phyloP scores from a whole-genome alignment of 2,329 filamentous ascomycete genomes.

The Verruconis gallopava region DNA sequence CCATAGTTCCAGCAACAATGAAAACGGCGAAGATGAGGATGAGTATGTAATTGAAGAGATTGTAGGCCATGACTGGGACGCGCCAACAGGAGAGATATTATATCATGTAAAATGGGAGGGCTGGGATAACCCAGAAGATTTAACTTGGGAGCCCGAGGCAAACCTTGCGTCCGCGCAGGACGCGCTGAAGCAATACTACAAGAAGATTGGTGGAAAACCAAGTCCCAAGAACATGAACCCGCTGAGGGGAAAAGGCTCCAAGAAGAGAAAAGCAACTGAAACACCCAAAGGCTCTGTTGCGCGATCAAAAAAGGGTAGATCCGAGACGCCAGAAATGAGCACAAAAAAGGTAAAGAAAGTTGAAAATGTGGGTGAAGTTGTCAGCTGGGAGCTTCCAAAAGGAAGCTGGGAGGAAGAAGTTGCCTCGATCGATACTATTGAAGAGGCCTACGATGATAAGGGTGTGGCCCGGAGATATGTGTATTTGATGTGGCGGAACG shows the following conservation, averaged over 20 bases:
- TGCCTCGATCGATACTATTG: slow-evolving; percentile 55
- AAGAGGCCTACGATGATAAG: slow-evolving; percentile 39
- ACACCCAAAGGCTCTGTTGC: slow-evolving; percentile 12
- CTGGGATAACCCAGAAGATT: slow-evolving; percentile 54
- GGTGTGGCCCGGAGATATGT: slow-evolving; percentile 45
- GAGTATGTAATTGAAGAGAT: slow-evolving; percentile 64
- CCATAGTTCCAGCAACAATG: slow-evolving; percentile 15
- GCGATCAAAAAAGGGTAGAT: background rate
- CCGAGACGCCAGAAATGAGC: slow-evolving; percentile 13
- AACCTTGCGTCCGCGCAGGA: slow-evolving; percentile 46
- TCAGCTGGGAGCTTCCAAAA: slow-evolving; percentile 52
- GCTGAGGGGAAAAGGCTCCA: slow-evolving; percentile 17
- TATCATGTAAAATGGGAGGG: slow-evolving; percentile 76
- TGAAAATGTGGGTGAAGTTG: slow-evolving; percentile 25
- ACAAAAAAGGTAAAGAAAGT: slow-evolving; percentile 15
- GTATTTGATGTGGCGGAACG: slow-evolving; percentile 62
- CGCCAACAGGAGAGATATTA: slow-evolving; percentile 23
- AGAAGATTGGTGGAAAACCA: slow-evolving; percentile 49
- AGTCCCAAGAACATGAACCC: slow-evolving; percentile 18
- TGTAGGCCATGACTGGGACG: slow-evolving; percentile 45
- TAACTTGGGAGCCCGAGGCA: slow-evolving; percentile 68
- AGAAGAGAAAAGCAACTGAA: slow-evolving; percentile 14
- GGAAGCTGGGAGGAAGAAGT: slow-evolving; percentile 70
- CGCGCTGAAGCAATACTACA: slow-evolving; percentile 52
- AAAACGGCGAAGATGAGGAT: slow-evolving; percentile 19